phyloP scores from a whole-genome alignment of 1,139 yeast species.

The Pichia sp. region DNA sequence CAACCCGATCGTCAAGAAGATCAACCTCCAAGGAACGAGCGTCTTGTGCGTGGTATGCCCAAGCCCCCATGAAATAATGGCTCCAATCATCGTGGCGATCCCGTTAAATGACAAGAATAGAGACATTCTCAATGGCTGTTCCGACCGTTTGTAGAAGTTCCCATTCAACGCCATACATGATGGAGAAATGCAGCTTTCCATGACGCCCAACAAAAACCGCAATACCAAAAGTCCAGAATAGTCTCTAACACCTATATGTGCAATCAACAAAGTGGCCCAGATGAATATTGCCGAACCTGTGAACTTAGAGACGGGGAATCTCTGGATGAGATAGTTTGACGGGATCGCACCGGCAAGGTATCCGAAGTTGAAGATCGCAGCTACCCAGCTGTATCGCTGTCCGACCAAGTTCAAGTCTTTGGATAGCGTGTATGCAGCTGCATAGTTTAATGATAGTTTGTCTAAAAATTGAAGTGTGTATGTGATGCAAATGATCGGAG shows the following conservation, averaged over 20 bases:
- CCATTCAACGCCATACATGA: slow-evolving; percentile 48
- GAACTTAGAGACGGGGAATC: slow-evolving; percentile 41
- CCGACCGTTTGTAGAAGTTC: slow-evolving; percentile 50
- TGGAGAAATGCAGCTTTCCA: slow-evolving; percentile 54
- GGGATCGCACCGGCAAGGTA: slow-evolving; percentile 41
- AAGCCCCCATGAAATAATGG: slow-evolving; percentile 26
- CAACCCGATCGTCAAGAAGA: slow-evolving; percentile 44
- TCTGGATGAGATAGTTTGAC: slow-evolving; percentile 31
- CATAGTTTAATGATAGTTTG: slow-evolving; percentile 43
- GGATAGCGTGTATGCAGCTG: slow-evolving; percentile 28
- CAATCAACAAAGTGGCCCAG: slow-evolving; percentile 45
- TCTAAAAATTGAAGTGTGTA: slow-evolving; percentile 46
- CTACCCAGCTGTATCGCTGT: slow-evolving; percentile 41
- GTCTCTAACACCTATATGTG: slow-evolving; percentile 30
- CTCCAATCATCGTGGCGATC: slow-evolving; percentile 31
- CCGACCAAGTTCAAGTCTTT: slow-evolving; percentile 22
- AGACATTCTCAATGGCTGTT: slow-evolving; percentile 54
- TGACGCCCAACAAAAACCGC: slow-evolving; percentile 41
- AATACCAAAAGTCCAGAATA: slow-evolving; percentile 44
- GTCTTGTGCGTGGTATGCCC: slow-evolving; percentile 26
- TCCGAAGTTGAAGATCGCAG: slow-evolving; percentile 47
- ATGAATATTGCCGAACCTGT: slow-evolving; percentile 37
- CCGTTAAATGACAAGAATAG: slow-evolving; percentile 58
- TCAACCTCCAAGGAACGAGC: slow-evolving; percentile 45
- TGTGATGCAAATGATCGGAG: slow-evolving; percentile 48